phyloP scores from a whole-genome alignment of 1,139 yeast genomes.

The Entelexis paramagnoliae region DNA sequence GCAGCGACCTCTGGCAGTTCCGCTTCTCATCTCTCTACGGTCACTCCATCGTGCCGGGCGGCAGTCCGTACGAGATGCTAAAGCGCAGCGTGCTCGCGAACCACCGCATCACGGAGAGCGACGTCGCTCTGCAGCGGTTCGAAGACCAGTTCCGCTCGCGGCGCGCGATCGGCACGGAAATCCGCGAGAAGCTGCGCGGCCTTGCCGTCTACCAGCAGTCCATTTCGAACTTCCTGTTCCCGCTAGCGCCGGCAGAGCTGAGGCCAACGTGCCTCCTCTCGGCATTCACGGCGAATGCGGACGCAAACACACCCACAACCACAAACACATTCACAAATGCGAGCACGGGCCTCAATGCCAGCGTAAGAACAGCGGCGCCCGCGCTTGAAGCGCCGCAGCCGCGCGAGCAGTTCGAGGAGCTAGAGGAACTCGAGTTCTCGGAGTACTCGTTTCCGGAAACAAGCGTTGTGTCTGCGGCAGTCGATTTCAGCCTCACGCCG shows the following conservation, averaged over 20 bases:
- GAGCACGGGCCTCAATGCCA: no score
- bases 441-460: background rate
- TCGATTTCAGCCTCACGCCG: conserved; percentile 32
- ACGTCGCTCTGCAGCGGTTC: background rate
- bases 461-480: conserved; percentile 20
- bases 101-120: background rate
- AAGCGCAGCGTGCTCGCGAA: background rate
- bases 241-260: background rate
- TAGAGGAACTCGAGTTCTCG: background rate
- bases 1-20: background rate
- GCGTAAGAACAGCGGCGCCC: no score
- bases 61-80: background rate
- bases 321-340: no score
- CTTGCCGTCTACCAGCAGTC: background rate
- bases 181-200: conserved; percentile 2
- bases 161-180: background rate
- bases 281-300: background rate
- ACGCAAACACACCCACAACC: background rate
- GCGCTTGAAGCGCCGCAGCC: background rate
- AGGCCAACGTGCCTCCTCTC: background rate
- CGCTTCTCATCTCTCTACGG: background rate
- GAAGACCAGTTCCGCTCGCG: background rate
- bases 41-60: background rate
- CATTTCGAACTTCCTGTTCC: background rate
- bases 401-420: background rate